A percentile compares a stretch with the other conserved stretches of the same genome.
phyloP scores from a whole-genome alignment of 2,329 filamentous ascomycete genomes.

The Colletotrichum liaoningense region DNA sequence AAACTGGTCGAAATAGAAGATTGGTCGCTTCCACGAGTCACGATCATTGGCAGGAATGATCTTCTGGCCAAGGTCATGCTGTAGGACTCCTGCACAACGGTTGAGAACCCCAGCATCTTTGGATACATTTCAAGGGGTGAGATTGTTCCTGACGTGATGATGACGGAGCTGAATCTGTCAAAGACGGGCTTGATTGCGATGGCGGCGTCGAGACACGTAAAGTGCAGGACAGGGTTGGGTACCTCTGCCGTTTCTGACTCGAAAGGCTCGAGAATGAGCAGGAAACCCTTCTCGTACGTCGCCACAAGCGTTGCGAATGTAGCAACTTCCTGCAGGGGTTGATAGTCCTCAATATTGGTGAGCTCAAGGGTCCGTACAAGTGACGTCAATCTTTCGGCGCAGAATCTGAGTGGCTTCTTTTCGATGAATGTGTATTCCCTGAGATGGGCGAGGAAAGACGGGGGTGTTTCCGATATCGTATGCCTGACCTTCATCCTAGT shows the following conservation, averaged over 20 bases:
- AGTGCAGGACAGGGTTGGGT: slow-evolving; percentile 95
- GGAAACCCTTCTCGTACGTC: slow-evolving; percentile 96
- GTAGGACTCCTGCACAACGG: slow-evolving; percentile 97
- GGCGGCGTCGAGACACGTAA: slow-evolving; percentile 95
- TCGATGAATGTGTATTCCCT: slow-evolving; percentile 98
- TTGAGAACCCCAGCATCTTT: slow-evolving; percentile 94
- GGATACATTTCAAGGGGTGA: slow-evolving; percentile 99
- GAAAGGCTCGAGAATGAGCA: slow-evolving; percentile 96
- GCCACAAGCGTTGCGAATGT: slow-evolving; percentile 96
- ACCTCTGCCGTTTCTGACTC: slow-evolving; percentile 96
- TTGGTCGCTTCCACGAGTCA: slow-evolving; percentile 94
- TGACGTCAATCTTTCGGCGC: slow-evolving; percentile 92
- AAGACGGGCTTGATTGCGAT: slow-evolving; percentile 99
- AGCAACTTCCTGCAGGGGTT: slow-evolving; percentile 95
- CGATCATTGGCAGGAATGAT: slow-evolving; percentile 98
- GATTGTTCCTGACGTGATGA: slow-evolving; percentile 97
- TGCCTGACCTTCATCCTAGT: slow-evolving; percentile 98
- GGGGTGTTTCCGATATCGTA: slow-evolving; percentile 96
- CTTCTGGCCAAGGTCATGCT: slow-evolving; percentile 93
- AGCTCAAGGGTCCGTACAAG: slow-evolving; percentile 94
- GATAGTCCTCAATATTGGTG: slow-evolving; percentile 98
- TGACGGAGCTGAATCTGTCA: slow-evolving; percentile 96
- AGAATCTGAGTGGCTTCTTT: slow-evolving; percentile 93
- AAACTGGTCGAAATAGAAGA: slow-evolving; percentile 93
- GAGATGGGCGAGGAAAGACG: slow-evolving; percentile 91